Evolutionary conservation across 2,329 filamentous ascomycete genomes (phyloP).

Genomic region (Zarea fungicola): DNA sequence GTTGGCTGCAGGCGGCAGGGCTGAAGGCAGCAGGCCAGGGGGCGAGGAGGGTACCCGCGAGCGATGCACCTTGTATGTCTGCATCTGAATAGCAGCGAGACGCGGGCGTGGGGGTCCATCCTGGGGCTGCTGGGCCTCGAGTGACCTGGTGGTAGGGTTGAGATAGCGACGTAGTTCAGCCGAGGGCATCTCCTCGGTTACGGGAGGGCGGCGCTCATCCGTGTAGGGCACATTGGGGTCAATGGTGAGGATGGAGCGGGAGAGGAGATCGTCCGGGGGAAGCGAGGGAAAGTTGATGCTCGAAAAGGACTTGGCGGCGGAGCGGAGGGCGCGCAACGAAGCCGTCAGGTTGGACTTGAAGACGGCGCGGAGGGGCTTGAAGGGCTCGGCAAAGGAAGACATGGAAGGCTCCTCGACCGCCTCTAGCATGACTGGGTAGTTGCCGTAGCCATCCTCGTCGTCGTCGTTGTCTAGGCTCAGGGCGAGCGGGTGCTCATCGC

Average conservation of each 20-base stretch:
- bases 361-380: constrained; percentile 48
- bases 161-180: constrained; percentile 62
- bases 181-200: constrained; percentile 58
- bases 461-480: constrained; percentile 29
- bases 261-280: constrained; percentile 61
- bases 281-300: constrained; percentile 58
- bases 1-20: constrained; percentile 20
- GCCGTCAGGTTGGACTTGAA: constrained; percentile 68
- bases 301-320: constrained; percentile 59
- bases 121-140: constrained; percentile 17
- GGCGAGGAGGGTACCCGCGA: constrained; percentile 35
- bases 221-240: constrained; percentile 62
- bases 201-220: constrained; percentile 60
- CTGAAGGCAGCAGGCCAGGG: constrained; percentile 24
- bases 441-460: too few relatives aligned
- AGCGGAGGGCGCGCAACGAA: constrained; percentile 58
- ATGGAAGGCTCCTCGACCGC: constrained; percentile 22
- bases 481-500: constrained; percentile 48
- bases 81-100: constrained; percentile 64
- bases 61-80: constrained; percentile 59
- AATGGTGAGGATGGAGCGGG: constrained; percentile 62
- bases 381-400: constrained; percentile 28
- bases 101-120: constrained; percentile 19
- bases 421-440: constrained; percentile 45
- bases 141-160: constrained; percentile 51